A percentile compares a stretch with the other conserved stretches of the same genome.
phyloP scores from a whole-genome alignment of 148 eudicot species.

The Dianthus caryophyllus region DNA sequence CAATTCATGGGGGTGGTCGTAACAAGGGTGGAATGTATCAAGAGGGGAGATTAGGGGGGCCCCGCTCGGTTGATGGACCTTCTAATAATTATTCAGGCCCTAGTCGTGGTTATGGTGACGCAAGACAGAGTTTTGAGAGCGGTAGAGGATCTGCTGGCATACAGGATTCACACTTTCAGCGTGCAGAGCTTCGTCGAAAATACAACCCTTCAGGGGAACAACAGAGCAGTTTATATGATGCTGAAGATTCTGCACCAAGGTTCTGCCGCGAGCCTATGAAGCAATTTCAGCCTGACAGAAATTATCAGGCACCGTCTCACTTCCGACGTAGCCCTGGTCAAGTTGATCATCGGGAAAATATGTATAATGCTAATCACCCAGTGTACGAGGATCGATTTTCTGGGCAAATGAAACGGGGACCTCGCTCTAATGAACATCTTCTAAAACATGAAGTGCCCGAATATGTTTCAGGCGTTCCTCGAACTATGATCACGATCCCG shows the following conservation, averaged over 20 bases:
- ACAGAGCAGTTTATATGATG: conserved; percentile 39
- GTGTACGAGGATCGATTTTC: conserved; percentile 34
- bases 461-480: conserved; percentile 29
- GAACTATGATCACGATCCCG: conserved; percentile 30
- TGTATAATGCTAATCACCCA: conserved; percentile 25
- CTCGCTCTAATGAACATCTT: conserved; percentile 27
- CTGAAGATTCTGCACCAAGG: conserved; percentile 26
- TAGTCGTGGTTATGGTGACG: conserved; percentile 34
- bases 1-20: conserved; percentile 16
- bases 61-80: conserved; percentile 41
- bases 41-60: conserved; percentile 32
- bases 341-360: conserved; percentile 15
- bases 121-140: conserved; percentile 30
- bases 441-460: conserved; percentile 27
- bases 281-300: conserved; percentile 25
- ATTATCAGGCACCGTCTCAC: conserved; percentile 22
- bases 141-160: conserved; percentile 33
- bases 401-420: conserved; percentile 27
- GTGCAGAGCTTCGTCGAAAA: conserved; percentile 56
- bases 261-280: conserved; percentile 25
- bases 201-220: conserved; percentile 57
- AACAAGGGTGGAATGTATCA: conserved; percentile 20
- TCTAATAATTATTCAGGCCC: conserved; percentile 32
- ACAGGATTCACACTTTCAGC: conserved; percentile 44
- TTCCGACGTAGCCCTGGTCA: conserved; percentile 21